Evolutionary conservation across 371 early-diverging fungal species (phyloP).

Genomic region (Mucor sp.): DNA sequence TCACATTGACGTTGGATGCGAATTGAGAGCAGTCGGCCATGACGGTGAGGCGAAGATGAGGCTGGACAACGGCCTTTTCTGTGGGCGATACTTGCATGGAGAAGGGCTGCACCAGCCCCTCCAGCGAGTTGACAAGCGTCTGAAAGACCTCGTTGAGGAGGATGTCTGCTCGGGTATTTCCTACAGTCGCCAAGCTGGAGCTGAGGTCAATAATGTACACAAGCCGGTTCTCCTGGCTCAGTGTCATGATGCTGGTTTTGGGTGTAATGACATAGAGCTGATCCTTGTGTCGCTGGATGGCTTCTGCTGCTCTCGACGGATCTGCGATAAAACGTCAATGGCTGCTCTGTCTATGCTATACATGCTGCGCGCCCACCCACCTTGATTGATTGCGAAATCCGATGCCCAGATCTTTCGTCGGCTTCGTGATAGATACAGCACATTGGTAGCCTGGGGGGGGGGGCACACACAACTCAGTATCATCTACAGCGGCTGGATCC

Average conservation of each 20-base stretch:
- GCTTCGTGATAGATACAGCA: constrained; percentile 43
- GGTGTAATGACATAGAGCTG: constrained; percentile 60
- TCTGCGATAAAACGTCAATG: not conserved
- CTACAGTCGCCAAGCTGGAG: constrained; percentile 74
- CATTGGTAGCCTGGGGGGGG: constrained; percentile 35
- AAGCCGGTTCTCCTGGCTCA: constrained; percentile 64
- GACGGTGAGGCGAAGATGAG: constrained; percentile 69
- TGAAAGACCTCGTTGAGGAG: constrained; percentile 60
- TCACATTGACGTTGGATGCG: constrained; percentile 63
- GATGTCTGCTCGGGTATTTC: constrained; percentile 56
- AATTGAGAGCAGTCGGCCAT: constrained; percentile 77
- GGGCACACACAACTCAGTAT: too few relatives aligned
- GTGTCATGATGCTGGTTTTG: constrained; percentile 62
- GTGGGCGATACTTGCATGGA: constrained; percentile 37
- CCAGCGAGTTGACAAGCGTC: constrained; percentile 51
- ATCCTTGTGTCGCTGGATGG: constrained; percentile 16
- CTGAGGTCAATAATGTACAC: constrained; percentile 78
- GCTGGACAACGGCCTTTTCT: constrained; percentile 39
- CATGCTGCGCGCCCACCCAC: not conserved
- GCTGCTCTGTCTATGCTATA: too few relatives aligned
- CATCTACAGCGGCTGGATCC: not conserved
- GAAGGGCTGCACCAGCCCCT: constrained; percentile 52
- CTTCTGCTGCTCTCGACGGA: constrained; percentile 1
- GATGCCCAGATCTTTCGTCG: constrained; percentile 42
- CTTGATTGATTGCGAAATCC: constrained; percentile 32